These are phyloP conservation scores for Apiospora marii DNA, from an alignment of 2,329 filamentous ascomycete species.

Conservation along the genomic window DNA sequence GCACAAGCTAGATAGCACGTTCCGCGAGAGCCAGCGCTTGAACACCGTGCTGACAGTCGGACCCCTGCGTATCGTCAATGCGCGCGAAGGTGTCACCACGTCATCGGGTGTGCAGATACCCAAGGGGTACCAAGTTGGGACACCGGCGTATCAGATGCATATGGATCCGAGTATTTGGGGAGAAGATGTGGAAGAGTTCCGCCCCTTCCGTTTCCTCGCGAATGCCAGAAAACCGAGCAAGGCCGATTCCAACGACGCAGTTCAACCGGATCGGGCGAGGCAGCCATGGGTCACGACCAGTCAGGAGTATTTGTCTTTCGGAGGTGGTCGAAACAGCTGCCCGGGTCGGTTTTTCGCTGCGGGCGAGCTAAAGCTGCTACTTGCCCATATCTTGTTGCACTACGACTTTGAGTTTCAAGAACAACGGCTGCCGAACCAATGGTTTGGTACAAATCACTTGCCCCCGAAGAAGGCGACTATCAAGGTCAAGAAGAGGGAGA, in stretches of 20 bases:
- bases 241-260: neutral
- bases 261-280: neutral
- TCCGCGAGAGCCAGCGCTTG: slow-evolving; percentile 50
- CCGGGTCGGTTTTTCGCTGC: slow-evolving; percentile 50
- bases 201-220: slow-evolving; percentile 36
- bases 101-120: slow-evolving; percentile 46
- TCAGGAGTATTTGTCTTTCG: slow-evolving; percentile 44
- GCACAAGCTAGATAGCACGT: slow-evolving; percentile 48
- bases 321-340: slow-evolving; percentile 49
- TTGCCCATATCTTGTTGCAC: slow-evolving; percentile 37
- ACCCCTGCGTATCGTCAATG: slow-evolving; percentile 36
- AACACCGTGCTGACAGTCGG: slow-evolving; percentile 43
- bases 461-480: slow-evolving; percentile 42
- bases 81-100: slow-evolving; percentile 40
- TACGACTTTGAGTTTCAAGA: slow-evolving; percentile 39
- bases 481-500: slow-evolving; percentile 32
- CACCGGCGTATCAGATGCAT: slow-evolving; percentile 42
- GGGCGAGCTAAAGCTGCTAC: slow-evolving; percentile 45
- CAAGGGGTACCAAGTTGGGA: slow-evolving; percentile 38
- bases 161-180: slow-evolving; percentile 54
- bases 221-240: slow-evolving; percentile 10
- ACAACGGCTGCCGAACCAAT: slow-evolving; percentile 40
- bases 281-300: slow-evolving; percentile 40
- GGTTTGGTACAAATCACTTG: slow-evolving; percentile 41
- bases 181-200: slow-evolving; percentile 47